Base-by-base conservation (phyloP, 2,329 filamentous ascomycete species). In the Paracoccidioides lutzii region DNA sequence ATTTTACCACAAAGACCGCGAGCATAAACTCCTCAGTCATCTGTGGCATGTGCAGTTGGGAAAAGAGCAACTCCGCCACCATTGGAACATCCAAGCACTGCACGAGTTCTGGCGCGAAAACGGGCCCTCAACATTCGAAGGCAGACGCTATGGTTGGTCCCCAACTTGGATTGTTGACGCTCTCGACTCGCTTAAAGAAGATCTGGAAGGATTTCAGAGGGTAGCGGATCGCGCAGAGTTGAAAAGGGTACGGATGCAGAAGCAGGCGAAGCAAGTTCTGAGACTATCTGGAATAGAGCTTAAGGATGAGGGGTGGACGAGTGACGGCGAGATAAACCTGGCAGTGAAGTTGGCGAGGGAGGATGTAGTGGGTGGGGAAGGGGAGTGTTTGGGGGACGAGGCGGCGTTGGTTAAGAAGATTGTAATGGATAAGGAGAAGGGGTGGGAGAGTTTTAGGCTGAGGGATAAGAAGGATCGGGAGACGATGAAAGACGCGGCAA, bases 11-110 rank as follows among this genome's bases (percentile, higher is more conserved):
- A 32, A 57, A 9, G 22, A 59, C 37, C 38, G 32, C 6, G 54
- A 55, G 15, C 55, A 52, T n/a, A 41, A 53, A 48, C 53, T 61
- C 45, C 60, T 64, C n/a, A 38, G 40, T 3, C 46, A 63, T 40
- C 49, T 64, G 15, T 64, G 62, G 61, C 42, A 55, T 15, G 55
- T 61, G 10, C 62, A 64, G 45, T 57, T 64, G 6, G 56, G 53
- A 1, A 33, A 54, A 33, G 30, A 55, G 4, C 46, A 50, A 15
- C 51, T 44, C 14, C 54, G 59, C n/a, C 55, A 59, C 32, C 15
- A 50, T 9, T 54, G 55, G 57, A 62, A 60, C 33, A 55, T 64
- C 28, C 38, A 52, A 43, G 55, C 52, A 10, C 60, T 61, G 2
- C 52, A 62, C 33, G 45, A 55, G 9, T 63, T 61, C 43, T 64